Evolutionary conservation across 192 early-diverging fungal genomes (phyloP).

Genomic region (Umbelopsis ramanniana): DNA sequence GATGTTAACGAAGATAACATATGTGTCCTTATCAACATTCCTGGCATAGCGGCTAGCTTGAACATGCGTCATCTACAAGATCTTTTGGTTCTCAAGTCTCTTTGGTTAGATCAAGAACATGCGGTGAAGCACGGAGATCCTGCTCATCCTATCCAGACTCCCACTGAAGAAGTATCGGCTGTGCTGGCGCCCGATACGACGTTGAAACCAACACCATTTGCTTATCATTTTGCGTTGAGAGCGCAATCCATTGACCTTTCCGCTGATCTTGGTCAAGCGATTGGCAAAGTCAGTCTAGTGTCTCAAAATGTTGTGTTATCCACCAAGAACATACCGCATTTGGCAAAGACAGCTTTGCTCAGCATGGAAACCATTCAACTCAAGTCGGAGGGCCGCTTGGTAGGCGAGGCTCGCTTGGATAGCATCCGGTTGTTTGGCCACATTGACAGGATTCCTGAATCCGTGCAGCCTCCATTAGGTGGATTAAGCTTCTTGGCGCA

Average conservation of each 20-base stretch:
- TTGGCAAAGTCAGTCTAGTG: slow-evolving; percentile 59
- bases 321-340: slow-evolving; percentile 44
- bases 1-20: slow-evolving; percentile 54
- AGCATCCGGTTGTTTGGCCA: slow-evolving; percentile 15
- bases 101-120: slow-evolving; percentile 64
- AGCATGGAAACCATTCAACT: slow-evolving; percentile 50
- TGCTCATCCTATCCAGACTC: not conserved
- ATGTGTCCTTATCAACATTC: slow-evolving; percentile 62
- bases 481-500: slow-evolving; percentile 48
- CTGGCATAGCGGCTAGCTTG: slow-evolving; percentile 53
- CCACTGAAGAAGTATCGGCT: not conserved
- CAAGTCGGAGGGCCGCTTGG: slow-evolving; percentile 63
- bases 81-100: slow-evolving; percentile 65
- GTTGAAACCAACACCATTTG: slow-evolving; percentile 48
- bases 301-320: slow-evolving; percentile 50
- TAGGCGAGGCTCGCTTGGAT: slow-evolving; percentile 41
- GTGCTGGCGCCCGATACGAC: not conserved
- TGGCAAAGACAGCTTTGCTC: slow-evolving; percentile 43
- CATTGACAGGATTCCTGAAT: not conserved
- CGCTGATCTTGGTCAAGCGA: slow-evolving; percentile 65
- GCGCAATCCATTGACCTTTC: slow-evolving; percentile 53
- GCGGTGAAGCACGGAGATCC: not conserved
- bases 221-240: slow-evolving; percentile 47
- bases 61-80: slow-evolving; percentile 79
- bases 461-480: not conserved